Conservation (phyloP, 345 rosid species). For the Brassica carinata region DNA sequence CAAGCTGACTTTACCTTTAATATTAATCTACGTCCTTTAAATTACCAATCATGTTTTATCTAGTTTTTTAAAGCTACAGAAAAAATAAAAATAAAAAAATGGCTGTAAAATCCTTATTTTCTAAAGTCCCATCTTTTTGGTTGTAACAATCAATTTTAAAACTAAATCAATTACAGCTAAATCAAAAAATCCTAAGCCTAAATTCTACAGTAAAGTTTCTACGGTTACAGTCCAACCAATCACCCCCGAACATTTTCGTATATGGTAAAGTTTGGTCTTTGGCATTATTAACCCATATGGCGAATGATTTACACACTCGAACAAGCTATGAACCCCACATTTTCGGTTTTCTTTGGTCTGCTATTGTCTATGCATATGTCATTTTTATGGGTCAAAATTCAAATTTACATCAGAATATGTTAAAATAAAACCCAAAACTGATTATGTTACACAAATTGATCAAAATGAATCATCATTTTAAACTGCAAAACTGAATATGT, state of each 20-base stretch:
- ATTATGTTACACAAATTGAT: neutral
- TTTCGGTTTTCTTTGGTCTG: neutral
- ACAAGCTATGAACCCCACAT: neutral
- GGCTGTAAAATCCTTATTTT: too few species aligned
- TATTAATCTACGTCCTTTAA: too few species aligned
- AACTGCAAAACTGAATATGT: neutral
- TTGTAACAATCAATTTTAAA: too few species aligned
- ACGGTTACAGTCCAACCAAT: too few species aligned
- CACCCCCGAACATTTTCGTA: neutral
- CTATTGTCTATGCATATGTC: neutral
- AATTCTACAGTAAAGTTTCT: too few species aligned
- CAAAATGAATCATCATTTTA: neutral
- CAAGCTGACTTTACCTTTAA: too few species aligned
- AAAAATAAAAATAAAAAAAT: too few species aligned
- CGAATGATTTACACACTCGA: neutral
- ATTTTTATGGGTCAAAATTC: neutral
- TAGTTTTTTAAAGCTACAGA: too few species aligned
- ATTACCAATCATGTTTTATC: too few species aligned
- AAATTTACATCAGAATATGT: neutral
- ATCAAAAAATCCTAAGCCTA: too few species aligned
- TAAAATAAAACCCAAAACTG: neutral
- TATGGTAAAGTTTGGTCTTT: neutral
- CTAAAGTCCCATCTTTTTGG: too few species aligned
- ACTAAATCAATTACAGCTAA: too few species aligned
- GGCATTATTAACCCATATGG: neutral